Evolutionary conservation across 2,329 filamentous ascomycete species (phyloP).

Genomic region (Aspergillus phoenicis): DNA sequence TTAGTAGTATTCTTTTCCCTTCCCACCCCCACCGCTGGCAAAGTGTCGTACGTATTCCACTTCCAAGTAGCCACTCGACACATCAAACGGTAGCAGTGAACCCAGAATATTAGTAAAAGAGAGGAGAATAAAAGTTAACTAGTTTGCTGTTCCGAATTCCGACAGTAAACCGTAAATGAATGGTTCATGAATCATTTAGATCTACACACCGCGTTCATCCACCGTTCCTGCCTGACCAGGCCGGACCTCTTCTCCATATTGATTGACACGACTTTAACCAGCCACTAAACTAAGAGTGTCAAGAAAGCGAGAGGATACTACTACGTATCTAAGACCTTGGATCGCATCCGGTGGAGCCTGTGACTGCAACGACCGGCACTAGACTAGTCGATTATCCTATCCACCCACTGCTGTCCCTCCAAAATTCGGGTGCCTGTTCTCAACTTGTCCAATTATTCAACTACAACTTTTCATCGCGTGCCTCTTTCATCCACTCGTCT

Average conservation of each 20-base stretch:
- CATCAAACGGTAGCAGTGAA: background rate
- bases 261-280: background rate
- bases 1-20: background rate
- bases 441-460: background rate
- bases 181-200: background rate
- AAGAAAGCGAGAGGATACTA: too few relatives aligned
- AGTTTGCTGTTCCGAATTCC: background rate
- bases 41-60: background rate
- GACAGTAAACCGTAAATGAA: background rate
- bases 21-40: background rate
- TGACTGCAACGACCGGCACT: slow-evolving; percentile 2
- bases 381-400: background rate
- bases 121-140: background rate
- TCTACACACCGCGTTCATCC: background rate
- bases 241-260: background rate
- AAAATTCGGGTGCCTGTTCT: slow-evolving; percentile 5
- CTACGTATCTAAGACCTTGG: background rate
- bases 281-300: too few relatives aligned
- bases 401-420: background rate
- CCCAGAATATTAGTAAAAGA: background rate
- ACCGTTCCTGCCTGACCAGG: background rate
- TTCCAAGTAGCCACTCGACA: background rate
- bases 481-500: background rate
- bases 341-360: slow-evolving; percentile 2
- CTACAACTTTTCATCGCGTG: too few relatives aligned